Percentiles rank a stretch among this genome's conserved stretches.
phyloP scores from a whole-genome alignment of 192 early-diverging fungal species.

The Obelidium mucronatum region DNA sequence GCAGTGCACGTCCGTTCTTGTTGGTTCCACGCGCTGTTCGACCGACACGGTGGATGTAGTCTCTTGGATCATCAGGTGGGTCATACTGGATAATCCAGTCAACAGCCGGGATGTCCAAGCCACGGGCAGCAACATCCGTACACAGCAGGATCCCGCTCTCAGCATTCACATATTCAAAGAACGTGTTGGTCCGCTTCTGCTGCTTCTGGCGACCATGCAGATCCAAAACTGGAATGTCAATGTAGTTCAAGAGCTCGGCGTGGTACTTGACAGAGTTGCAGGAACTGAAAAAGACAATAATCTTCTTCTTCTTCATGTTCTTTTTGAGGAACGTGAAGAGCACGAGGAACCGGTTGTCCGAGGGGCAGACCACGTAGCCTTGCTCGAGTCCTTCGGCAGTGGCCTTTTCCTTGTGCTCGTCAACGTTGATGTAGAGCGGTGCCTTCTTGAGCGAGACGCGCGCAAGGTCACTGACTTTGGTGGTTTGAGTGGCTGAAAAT shows the following conservation, averaged over 20 bases:
- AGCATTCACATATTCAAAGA: constrained; percentile 47
- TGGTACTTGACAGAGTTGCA: constrained; percentile 99
- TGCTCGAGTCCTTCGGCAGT: constrained; percentile 97
- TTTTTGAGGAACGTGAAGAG: constrained; percentile 80
- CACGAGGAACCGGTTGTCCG: constrained; percentile 67
- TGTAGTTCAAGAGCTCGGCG: constrained; percentile 53
- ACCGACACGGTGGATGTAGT: constrained; percentile 97
- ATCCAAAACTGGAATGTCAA: constrained; percentile 68
- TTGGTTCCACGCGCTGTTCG: constrained; percentile 96
- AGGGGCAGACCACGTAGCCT: constrained; percentile 95
- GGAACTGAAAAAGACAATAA: constrained; percentile 98
- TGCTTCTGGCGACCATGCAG: constrained; percentile 21
- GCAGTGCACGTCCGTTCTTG: constrained; percentile 80
- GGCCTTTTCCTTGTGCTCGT: constrained; percentile 93
- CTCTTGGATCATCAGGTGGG: constrained; percentile 88
- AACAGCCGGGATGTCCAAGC: constrained; percentile 95
- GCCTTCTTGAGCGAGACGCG: constrained; percentile 96
- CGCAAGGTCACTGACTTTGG: constrained; percentile 97
- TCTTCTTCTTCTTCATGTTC: constrained; percentile 98
- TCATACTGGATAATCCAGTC: constrained; percentile 95
- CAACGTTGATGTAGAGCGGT: constrained; percentile 99
- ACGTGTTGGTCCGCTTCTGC: constrained; percentile 96
- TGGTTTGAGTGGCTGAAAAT: constrained; percentile 99
- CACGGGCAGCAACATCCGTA: constrained; percentile 97
- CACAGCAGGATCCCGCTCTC: constrained; percentile 87